Percentiles rank a stretch among this genome's conserved stretches.
These are phyloP conservation scores for Eucalyptus sideroxylon DNA, from an alignment of 345 rosid genomes.

Conservation along the genomic window DNA sequence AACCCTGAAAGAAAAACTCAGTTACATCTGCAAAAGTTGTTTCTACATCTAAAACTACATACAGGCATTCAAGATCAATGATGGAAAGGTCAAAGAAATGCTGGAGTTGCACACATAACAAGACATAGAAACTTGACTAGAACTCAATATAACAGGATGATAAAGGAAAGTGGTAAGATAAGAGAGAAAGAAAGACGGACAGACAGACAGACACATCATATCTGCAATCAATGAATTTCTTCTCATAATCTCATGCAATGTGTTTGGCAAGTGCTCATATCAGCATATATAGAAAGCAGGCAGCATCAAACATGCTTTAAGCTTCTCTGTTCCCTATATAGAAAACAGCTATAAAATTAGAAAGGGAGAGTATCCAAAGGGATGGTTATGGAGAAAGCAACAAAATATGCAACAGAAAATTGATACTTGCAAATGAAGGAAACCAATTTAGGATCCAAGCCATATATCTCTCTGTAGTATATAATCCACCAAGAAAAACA, in stretches of 20 bases:
- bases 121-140: not conserved
- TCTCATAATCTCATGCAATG: not conserved
- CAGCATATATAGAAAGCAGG: not conserved
- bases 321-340: not conserved
- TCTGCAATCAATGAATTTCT: not conserved
- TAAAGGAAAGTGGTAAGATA: not conserved
- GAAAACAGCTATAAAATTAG: not conserved
- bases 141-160: not conserved
- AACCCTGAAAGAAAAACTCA: slow-evolving; percentile 34
- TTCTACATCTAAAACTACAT: not conserved
- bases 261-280: not conserved
- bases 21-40: not conserved
- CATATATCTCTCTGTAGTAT: not conserved
- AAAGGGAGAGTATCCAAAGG: not conserved
- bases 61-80: not conserved
- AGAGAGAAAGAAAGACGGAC: not conserved
- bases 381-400: not conserved
- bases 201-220: not conserved
- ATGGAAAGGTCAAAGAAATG: not conserved
- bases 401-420: not conserved
- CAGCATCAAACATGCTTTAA: not conserved
- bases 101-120: not conserved
- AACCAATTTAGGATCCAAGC: not conserved
- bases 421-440: not conserved
- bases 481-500: not conserved